Percentiles rank a stretch among this genome's conserved stretches.
phyloP scores from a whole-genome alignment of 176 grass and related monocot species.

The Aegilops sharonensis region DNA sequence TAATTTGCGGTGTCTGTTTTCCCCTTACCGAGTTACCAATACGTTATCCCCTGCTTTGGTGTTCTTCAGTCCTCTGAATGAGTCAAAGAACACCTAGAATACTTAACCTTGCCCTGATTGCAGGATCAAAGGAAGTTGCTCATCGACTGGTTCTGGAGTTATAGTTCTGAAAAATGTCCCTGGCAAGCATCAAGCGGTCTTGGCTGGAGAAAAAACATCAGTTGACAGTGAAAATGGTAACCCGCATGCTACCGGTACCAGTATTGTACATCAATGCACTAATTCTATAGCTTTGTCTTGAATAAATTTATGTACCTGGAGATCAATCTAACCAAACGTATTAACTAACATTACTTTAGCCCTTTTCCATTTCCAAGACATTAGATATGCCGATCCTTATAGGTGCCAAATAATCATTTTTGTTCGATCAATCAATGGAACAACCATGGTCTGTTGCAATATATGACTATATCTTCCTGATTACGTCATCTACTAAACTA shows the following conservation, averaged over 20 bases:
- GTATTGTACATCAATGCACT: background rate
- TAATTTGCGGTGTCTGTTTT: background rate
- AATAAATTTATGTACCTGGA: background rate
- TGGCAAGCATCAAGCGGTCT: background rate
- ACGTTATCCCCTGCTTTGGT: background rate
- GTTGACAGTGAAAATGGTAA: background rate
- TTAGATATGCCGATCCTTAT: background rate
- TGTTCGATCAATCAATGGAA: background rate
- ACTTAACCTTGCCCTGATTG: conserved; percentile 46
- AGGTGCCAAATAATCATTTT: background rate
- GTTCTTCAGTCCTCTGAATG: background rate
- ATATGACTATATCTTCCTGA: background rate
- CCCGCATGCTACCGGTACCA: background rate
- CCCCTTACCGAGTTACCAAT: background rate
- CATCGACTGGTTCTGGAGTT: conserved; percentile 37
- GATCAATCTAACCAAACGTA: too few species aligned
- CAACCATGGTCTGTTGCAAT: too few species aligned
- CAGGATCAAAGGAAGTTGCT: conserved; percentile 41
- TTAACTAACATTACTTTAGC: background rate
- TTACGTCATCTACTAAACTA: background rate
- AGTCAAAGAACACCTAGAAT: conserved; percentile 18
- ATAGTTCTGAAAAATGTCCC: conserved; percentile 20
- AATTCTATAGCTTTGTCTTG: background rate
- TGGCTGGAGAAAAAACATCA: background rate
- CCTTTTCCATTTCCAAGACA: background rate